Percentiles rank a stretch among this genome's conserved stretches.
Conservation (phyloP, 2,329 filamentous ascomycete species). For the Pezicula carpinea region DNA sequence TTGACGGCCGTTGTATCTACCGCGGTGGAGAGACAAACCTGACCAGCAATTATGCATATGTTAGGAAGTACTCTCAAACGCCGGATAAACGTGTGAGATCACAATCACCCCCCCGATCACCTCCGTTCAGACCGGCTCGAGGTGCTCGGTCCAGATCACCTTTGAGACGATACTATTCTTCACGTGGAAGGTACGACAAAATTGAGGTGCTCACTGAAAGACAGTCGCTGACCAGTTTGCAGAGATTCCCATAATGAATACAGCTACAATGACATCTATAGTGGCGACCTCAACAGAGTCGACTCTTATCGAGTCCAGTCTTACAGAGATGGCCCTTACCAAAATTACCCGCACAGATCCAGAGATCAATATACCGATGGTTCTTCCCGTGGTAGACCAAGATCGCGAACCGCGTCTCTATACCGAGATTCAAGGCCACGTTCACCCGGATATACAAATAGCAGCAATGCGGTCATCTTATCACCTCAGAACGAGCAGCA, state of each 20-base stretch:
- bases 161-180: conserved; percentile 6
- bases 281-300: no score
- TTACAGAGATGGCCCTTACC: no score
- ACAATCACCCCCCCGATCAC: conserved; percentile 4
- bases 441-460: conserved; percentile 3
- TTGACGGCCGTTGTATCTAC: conserved; percentile 19
- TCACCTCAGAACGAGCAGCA: background rate
- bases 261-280: no score
- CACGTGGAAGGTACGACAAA: conserved; percentile 4
- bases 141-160: conserved; percentile 1
- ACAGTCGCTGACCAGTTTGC: no score
- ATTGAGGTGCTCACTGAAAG: no score
- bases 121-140: background rate
- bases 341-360: no score
- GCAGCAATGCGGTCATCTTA: conserved; percentile 8
- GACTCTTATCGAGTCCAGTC: no score
- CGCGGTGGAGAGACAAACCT: conserved; percentile 15
- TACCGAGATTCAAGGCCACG: conserved; percentile 2
- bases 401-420: conserved; percentile 5
- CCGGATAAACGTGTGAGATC: conserved; percentile 7
- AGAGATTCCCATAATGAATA: no score
- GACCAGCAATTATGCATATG: background rate
- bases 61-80: conserved; percentile 8
- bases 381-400: background rate
- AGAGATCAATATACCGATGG: no score